phyloP scores from a whole-genome alignment of 768 basidiomycete species.

The Cystofilobasidium macerans region DNA sequence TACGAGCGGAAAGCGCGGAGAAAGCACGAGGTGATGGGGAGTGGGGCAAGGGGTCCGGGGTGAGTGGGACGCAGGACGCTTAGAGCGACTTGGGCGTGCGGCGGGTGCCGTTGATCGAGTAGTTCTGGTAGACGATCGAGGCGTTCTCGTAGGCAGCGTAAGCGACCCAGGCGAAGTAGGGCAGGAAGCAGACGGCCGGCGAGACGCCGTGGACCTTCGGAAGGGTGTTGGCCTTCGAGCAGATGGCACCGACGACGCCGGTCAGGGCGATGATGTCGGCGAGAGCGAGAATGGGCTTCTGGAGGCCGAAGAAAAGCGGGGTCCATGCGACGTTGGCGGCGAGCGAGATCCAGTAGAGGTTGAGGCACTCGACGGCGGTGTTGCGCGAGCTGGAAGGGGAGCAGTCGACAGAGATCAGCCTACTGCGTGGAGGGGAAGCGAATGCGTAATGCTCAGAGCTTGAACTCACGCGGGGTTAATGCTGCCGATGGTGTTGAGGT shows the following conservation, averaged over 20 bases:
- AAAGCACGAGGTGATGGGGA: background rate
- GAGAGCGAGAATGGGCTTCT: slow-evolving; percentile 19
- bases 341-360: slow-evolving; percentile 26
- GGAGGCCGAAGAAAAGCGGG: slow-evolving; percentile 25
- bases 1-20: too few relatives aligned
- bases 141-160: slow-evolving; percentile 10
- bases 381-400: too few relatives aligned
- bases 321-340: slow-evolving; percentile 19
- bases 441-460: too few relatives aligned
- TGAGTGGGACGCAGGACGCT: too few relatives aligned
- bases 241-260: slow-evolving; percentile 23
- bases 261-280: slow-evolving; percentile 20
- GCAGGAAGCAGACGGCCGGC: slow-evolving; percentile 12
- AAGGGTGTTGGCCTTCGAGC: slow-evolving; percentile 21
- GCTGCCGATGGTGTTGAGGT: slow-evolving; percentile 4
- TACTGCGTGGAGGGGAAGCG: background rate
- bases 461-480: slow-evolving; percentile 16
- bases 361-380: slow-evolving; percentile 24
- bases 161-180: background rate
- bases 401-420: background rate
- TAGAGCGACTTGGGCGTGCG: background rate
- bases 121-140: background rate
- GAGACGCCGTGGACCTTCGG: slow-evolving; percentile 8
- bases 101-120: background rate
- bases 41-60: too few relatives aligned